Percentiles rank a stretch among this genome's conserved stretches.
Evolutionary conservation across 73 alveolate genomes (phyloP).

Genomic region (Paramecium sexaurelia): DNA sequence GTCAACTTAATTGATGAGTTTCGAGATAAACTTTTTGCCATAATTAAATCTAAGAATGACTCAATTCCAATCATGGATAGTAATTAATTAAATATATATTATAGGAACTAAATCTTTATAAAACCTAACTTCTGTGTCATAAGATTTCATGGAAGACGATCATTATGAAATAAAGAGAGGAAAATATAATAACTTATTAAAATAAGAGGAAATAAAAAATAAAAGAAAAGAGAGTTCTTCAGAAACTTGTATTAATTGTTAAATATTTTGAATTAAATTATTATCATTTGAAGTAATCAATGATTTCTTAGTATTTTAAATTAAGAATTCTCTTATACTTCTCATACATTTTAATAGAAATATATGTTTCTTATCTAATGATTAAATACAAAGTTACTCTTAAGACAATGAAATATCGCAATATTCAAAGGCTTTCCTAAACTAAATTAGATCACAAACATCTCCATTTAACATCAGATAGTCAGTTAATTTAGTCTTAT

Average conservation of each 20-base stretch:
- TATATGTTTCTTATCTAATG: neutral
- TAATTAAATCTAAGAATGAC: neutral
- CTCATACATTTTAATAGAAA: neutral
- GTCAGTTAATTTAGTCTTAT: neutral
- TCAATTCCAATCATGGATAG: neutral
- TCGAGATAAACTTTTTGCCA: neutral
- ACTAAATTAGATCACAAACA: neutral
- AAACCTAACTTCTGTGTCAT: neutral
- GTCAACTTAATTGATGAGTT: neutral
- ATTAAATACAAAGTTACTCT: neutral
- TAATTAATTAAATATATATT: neutral
- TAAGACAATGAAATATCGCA: neutral
- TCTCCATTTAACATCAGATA: neutral
- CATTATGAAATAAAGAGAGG: neutral
- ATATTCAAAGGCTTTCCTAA: constrained; percentile 25
- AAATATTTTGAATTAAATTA: constrained; percentile 9
- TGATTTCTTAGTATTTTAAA: neutral
- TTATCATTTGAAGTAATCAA: constrained; percentile 36
- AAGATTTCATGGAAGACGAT: neutral
- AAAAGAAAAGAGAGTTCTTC: constrained; percentile 15
- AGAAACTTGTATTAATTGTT: constrained; percentile 35
- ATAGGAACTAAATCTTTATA: neutral
- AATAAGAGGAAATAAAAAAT: neutral
- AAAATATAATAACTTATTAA: neutral
- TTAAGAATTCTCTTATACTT: neutral